Evolutionary conservation across 2,329 filamentous ascomycete species (phyloP), one percentile per base, ranked within the genome.

Genomic region (Neocatenulostroma microsporum): DNA sequence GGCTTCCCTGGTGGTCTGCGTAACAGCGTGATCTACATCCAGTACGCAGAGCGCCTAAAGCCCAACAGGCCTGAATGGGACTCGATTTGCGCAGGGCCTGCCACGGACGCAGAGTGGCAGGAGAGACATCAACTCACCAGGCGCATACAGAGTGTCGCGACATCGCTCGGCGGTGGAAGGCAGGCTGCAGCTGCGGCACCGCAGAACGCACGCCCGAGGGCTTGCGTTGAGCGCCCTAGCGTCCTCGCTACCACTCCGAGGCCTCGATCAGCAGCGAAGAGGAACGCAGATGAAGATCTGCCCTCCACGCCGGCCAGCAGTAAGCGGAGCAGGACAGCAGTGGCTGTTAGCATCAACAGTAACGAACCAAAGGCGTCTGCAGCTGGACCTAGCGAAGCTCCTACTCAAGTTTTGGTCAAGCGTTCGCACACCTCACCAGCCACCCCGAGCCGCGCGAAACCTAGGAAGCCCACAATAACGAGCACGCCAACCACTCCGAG

Each of bases 31-130:
- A 9, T 41, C 3, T 3, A 21, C 9, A 26, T 26, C 12, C 39
- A 42, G 21, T 42, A 39, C n/a, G n/a, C 13, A 12, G 40, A 42
- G 28, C 21, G 19, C 8, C 26, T 20, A 21, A 31, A 35, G 15
- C 30, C 30, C 5, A 2, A n/a, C 3, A n/a, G n/a, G n/a, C n/a
- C n/a, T n/a, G 13, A 34, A 11, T 39, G 36, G 36, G 36, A 11
- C 2, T 9, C 11, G 4, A 31, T 34, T 15, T 26, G 29, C 21
- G 28, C 35, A 5, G 21, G 21, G 21, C 35, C 35, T 5, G 9
- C 21, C 7, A 32, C 28, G n/a, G 28, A 37, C 9, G 10, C 23
- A 19, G 21, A 37, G 17, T 5, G 29, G 20, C 20, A n/a, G 28
- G 13, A 15, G 8, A 20, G 29, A 8, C 12, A 26, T 14, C n/a